Conservation (phyloP, 2,329 filamentous ascomycete species). For the Sporothrix curviconia region DNA sequence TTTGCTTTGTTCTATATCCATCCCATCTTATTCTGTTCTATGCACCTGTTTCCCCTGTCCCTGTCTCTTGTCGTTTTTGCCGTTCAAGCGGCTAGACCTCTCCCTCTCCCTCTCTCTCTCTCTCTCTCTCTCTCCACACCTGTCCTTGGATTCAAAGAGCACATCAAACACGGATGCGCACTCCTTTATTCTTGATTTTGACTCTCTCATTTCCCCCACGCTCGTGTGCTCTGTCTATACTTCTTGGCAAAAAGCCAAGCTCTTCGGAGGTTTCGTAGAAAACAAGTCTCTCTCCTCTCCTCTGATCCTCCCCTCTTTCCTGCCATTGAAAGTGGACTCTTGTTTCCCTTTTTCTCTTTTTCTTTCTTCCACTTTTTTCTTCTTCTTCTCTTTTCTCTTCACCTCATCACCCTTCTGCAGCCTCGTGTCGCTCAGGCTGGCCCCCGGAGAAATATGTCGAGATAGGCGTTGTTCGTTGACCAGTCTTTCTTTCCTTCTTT, state of each 20-base stretch:
- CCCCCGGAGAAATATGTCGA: conserved; percentile 12
- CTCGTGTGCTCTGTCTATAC: neutral
- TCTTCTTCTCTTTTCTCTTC: neutral
- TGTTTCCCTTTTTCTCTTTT: conserved; percentile 8
- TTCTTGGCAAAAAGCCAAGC: conserved; percentile 3
- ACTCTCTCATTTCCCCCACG: neutral
- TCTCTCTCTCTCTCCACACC: neutral
- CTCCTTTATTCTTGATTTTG: neutral
- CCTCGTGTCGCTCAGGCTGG: neutral
- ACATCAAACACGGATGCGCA: neutral
- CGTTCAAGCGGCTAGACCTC: neutral
- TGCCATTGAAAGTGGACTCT: conserved; percentile 1
- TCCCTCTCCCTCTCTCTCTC: neutral
- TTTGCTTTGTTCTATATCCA: too few species aligned
- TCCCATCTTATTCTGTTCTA: too few species aligned
- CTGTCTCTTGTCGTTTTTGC: neutral
- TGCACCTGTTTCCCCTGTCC: neutral
- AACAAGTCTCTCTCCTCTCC: conserved; percentile 10
- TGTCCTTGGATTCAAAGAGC: conserved; percentile 1
- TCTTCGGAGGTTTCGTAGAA: conserved; percentile 6
- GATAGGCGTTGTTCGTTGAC: neutral
- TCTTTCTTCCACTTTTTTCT: neutral
- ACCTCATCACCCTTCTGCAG: neutral
- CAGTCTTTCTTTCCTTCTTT: neutral
- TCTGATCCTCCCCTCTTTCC: neutral